phyloP scores from a whole-genome alignment of 148 eudicot genomes.

The Silene latifolia region DNA sequence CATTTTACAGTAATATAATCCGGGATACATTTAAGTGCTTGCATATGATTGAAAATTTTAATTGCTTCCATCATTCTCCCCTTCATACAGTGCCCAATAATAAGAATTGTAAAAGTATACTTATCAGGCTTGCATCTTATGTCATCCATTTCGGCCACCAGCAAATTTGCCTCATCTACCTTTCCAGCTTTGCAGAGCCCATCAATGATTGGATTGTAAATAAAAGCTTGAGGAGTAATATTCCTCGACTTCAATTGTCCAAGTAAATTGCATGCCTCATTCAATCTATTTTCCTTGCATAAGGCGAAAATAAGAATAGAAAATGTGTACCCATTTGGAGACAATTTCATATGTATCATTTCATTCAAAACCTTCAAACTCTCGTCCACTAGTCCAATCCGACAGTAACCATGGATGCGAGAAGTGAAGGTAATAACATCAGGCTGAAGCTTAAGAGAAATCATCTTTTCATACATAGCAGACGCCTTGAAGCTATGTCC shows the following conservation, averaged over 20 bases:
- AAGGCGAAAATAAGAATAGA: constrained; percentile 58
- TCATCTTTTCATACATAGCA: constrained; percentile 57
- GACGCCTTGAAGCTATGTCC: constrained; percentile 50
- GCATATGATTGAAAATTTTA: constrained; percentile 62
- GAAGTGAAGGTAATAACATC: constrained; percentile 79
- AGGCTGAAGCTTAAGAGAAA: constrained; percentile 49
- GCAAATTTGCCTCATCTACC: constrained; percentile 69
- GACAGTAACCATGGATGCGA: constrained; percentile 68
- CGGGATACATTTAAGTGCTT: constrained; percentile 61
- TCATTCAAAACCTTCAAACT: constrained; percentile 63
- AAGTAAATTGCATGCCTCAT: constrained; percentile 67
- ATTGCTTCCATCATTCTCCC: constrained; percentile 86
- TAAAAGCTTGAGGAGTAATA: constrained; percentile 58
- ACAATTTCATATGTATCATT: constrained; percentile 46
- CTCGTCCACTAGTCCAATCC: constrained; percentile 56
- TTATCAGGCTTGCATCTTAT: constrained; percentile 71
- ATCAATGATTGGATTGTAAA: constrained; percentile 87
- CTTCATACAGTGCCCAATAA: constrained; percentile 91
- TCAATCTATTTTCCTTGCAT: constrained; percentile 71
- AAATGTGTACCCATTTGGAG: constrained; percentile 67
- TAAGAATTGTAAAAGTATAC: constrained; percentile 84
- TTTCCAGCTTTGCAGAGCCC: constrained; percentile 87
- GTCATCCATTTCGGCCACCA: constrained; percentile 73
- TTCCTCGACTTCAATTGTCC: constrained; percentile 50
- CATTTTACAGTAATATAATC: constrained; percentile 64